These are phyloP conservation scores for maize (Zea mays) DNA, from an alignment of 176 grass and related monocot genomes.

Conservation along the genomic window DNA sequence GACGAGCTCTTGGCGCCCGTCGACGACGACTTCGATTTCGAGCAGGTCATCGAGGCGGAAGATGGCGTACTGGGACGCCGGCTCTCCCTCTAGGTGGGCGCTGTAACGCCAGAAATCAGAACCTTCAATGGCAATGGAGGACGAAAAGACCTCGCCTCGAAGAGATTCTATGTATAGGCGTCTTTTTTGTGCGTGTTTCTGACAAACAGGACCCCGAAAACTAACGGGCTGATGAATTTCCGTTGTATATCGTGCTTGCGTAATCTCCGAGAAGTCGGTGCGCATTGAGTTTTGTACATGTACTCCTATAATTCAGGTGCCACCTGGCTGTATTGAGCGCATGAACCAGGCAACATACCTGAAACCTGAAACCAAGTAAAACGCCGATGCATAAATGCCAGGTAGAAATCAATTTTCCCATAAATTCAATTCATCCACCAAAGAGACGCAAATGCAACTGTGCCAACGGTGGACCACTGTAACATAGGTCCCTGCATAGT, in stretches of 20 bases:
- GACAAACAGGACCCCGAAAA: conserved; percentile 29
- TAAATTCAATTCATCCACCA: background rate
- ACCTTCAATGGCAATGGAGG: background rate
- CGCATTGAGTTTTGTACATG: conserved; percentile 14
- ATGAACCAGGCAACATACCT: too few relatives aligned
- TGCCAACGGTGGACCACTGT: background rate
- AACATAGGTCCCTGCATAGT: background rate
- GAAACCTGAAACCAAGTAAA: background rate
- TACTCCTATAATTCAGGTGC: background rate
- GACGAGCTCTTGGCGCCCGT: conserved; percentile 45
- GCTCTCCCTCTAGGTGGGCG: conserved; percentile 45
- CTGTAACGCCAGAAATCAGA: conserved; percentile 2
- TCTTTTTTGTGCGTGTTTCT: background rate
- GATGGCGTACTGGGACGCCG: conserved; percentile 30
- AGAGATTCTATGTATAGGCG: conserved; percentile 39
- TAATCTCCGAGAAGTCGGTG: background rate
- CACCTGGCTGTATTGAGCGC: background rate
- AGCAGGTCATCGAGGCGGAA: conserved; percentile 24
- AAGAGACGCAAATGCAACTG: background rate
- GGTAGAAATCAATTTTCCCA: background rate
- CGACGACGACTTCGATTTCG: conserved; percentile 50
- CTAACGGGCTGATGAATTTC: background rate
- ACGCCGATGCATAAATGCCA: background rate
- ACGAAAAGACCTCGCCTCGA: background rate
- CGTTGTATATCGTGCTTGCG: background rate